A percentile compares a stretch with the other conserved stretches of the same genome.
Conservation (phyloP, 1,284 basidiomycete genomes). For the Boletus sp. region DNA sequence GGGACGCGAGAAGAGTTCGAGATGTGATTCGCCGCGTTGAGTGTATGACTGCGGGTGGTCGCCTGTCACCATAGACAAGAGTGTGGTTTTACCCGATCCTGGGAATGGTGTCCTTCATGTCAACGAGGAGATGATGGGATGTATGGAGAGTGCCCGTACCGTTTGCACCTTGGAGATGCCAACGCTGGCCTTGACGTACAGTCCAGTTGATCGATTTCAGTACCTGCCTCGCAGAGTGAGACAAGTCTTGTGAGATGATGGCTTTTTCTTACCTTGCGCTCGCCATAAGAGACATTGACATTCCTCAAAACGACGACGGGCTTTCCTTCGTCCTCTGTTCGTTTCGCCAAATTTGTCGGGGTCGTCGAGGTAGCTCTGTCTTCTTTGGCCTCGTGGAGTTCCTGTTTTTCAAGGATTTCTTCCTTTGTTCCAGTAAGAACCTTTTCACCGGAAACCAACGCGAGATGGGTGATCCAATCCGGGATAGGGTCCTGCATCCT, state of each 20-base stretch:
- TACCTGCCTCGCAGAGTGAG: conserved; percentile 45
- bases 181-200: conserved; percentile 75
- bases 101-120: background rate
- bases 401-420: conserved; percentile 34
- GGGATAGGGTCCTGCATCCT: conserved; percentile 82
- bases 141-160: conserved; percentile 43
- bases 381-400: conserved; percentile 7
- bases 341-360: background rate
- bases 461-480: conserved; percentile 78
- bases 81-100: conserved; percentile 95
- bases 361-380: background rate
- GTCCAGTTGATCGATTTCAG: conserved; percentile 78
- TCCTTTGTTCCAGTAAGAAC: conserved; percentile 48
- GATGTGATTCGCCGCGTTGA: conserved; percentile 57
- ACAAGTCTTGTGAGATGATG: background rate
- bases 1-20: conserved; percentile 72
- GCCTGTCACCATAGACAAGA: conserved; percentile 89
- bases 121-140: background rate
- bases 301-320: conserved; percentile 48
- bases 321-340: conserved; percentile 16
- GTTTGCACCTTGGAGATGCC: conserved; percentile 87
- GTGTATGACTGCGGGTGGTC: conserved; percentile 95
- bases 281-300: conserved; percentile 73
- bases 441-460: conserved; percentile 51
- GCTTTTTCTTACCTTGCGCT: conserved; percentile 47